Percentiles rank a stretch among this genome's conserved stretches.
Conservation (phyloP, 1,139 yeast species). For the Barnettozyma hawaiiensis region DNA sequence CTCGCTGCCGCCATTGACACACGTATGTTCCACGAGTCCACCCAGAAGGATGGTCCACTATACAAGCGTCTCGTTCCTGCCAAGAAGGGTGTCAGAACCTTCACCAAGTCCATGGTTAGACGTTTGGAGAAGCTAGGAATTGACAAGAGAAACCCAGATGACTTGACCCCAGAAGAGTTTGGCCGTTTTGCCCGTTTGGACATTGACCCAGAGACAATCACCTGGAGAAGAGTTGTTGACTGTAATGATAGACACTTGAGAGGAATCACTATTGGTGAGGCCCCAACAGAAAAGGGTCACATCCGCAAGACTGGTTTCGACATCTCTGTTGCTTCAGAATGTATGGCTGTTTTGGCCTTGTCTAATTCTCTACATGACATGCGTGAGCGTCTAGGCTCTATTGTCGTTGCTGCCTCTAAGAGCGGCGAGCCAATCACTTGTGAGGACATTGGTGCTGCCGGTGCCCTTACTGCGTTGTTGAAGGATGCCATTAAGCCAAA, state of each 20-base stretch:
- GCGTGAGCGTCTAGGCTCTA: constrained; percentile 84
- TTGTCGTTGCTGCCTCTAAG: constrained; percentile 82
- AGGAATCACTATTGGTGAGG: constrained; percentile 88
- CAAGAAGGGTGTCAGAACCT: constrained; percentile 74
- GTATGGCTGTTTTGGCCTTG: constrained; percentile 97
- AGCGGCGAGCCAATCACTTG: constrained; percentile 89
- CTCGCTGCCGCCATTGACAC: constrained; percentile 98
- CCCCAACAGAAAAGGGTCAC: constrained; percentile 90
- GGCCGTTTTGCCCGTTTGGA: constrained; percentile 77
- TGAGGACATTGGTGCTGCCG: constrained; percentile 96
- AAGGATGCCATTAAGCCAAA: constrained; percentile 98
- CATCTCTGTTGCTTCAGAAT: constrained; percentile 94
- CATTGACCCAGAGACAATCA: constrained; percentile 88
- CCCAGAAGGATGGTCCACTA: constrained; percentile 86
- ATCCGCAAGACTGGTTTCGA: constrained; percentile 91
- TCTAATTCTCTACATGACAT: constrained; percentile 76
- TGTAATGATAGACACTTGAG: constrained; percentile 91
- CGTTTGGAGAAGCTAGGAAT: constrained; percentile 80
- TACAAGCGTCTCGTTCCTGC: constrained; percentile 85
- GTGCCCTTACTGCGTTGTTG: constrained; percentile 91
- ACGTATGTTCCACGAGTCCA: constrained; percentile 91
- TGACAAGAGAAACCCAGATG: constrained; percentile 73
- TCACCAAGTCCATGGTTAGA: constrained; percentile 72
- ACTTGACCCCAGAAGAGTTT: constrained; percentile 75
- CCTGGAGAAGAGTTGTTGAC: constrained; percentile 96